phyloP scores from a whole-genome alignment of 2,329 filamentous ascomycete species.

The Colletotrichum nymphaeae region DNA sequence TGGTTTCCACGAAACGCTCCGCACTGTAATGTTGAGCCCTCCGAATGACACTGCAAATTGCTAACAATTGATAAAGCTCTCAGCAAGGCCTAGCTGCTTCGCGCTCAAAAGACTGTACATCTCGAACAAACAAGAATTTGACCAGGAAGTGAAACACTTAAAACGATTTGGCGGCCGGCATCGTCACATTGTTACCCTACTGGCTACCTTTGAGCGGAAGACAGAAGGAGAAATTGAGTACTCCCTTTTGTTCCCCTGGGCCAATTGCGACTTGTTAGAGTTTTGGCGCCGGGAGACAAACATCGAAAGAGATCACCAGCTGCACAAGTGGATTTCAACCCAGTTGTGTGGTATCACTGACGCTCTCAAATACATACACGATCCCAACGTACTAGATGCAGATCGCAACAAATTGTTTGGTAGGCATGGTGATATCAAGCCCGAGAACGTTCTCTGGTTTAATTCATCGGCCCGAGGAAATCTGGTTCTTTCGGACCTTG shows the following conservation, averaged over 20 bases:
- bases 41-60: too few relatives aligned
- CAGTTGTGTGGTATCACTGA: conserved; percentile 27
- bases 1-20: background rate
- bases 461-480: background rate
- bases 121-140: background rate
- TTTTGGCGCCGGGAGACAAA: background rate
- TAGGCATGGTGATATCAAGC: conserved; percentile 29
- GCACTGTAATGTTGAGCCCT: background rate
- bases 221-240: background rate
- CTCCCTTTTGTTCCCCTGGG: background rate
- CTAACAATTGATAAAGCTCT: background rate
- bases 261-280: background rate
- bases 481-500: conserved; percentile 14
- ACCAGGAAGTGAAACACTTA: background rate
- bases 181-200: background rate
- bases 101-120: background rate
- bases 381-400: background rate
- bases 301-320: background rate
- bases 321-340: conserved; percentile 18
- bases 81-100: background rate
- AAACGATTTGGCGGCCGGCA: background rate
- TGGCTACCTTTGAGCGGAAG: background rate
- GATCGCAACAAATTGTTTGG: background rate
- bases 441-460: conserved; percentile 25
- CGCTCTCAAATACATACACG: background rate